A percentile compares a stretch with the other conserved stretches of the same genome.
phyloP scores from a whole-genome alignment of 139 green algal genomes.

The Edaphochlamys debaryana region DNA sequence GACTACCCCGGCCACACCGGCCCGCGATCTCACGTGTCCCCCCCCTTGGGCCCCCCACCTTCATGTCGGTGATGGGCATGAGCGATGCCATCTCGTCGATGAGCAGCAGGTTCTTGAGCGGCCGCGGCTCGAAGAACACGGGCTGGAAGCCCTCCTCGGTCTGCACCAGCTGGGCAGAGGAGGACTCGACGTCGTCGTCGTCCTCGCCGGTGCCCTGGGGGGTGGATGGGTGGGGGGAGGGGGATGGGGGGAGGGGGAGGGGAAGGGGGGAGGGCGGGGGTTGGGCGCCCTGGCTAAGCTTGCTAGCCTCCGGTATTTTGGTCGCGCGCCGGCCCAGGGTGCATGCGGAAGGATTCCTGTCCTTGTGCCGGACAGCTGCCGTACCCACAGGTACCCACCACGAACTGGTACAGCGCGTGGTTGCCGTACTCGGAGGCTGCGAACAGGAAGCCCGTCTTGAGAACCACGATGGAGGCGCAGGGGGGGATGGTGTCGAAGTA shows the following conservation, averaged over 20 bases:
- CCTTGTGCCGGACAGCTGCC: too few species aligned
- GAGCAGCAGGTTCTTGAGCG: conserved; percentile 89
- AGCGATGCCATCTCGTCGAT: conserved; percentile 92
- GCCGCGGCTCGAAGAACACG: conserved; percentile 92
- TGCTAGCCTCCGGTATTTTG: too few species aligned
- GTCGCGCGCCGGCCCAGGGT: too few species aligned
- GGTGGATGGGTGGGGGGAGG: neutral
- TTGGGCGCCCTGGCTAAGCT: too few species aligned
- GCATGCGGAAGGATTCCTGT: too few species aligned
- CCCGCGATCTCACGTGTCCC: too few species aligned
- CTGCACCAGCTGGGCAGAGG: conserved; percentile 72
- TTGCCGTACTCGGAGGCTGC: conserved; percentile 95
- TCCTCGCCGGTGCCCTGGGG: conserved; percentile 91
- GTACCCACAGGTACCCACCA: too few species aligned
- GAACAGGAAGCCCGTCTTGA: conserved; percentile 98
- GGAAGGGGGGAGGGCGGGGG: too few species aligned
- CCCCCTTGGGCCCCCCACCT: too few species aligned
- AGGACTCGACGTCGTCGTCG: conserved; percentile 89
- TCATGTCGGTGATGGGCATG: conserved; percentile 92
- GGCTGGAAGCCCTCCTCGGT: conserved; percentile 92
- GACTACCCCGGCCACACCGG: too few species aligned
- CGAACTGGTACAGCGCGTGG: conserved; percentile 98
- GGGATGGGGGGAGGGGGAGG: too few species aligned
- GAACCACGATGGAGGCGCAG: conserved; percentile 85
- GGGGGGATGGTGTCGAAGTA: conserved; percentile 98